Evolutionary conservation across 2,329 filamentous ascomycete genomes (phyloP), one percentile per base, ranked within the genome.

Genomic region (Madurella fahalii): DNA sequence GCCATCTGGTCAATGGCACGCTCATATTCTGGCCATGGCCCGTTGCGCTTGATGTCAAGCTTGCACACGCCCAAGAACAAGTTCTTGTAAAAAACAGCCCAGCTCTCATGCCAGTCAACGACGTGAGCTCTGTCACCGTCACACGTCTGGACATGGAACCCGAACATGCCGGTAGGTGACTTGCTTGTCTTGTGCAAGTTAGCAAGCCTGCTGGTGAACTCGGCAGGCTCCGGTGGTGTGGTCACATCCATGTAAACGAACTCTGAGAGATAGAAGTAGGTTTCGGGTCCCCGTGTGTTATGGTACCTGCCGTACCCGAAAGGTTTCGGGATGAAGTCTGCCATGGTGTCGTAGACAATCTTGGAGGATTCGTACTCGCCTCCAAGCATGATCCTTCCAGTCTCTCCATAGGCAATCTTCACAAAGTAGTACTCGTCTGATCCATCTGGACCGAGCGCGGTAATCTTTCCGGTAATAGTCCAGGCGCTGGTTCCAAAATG

Each of bases 61-160:
- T 53, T 32, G 43, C 63, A 65, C 2, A 63, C 58, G 9, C 57
- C 61, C 1, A 49, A 44, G 18, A 67, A 44, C 9, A 64, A 47
- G 9, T 63, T 63, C 8, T 51, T 47, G 54, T 54, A 66, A 47
- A 65, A 67, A 9, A 2, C 42, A 16, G 37, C 70, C 66, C 18
- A 71, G 58, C 31, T 68, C 55, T 48, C 57, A 20, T 72, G 65
- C 71, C 69, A 76, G 2, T 58, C 58, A 42, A 61, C 9, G 63
- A 65, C 11, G 47, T 62, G 55, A 66, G 67, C 17, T 60, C 61
- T 59, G n/a, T 59, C 62, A 2, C 71, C 71, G 15, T 67, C 64
- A 17, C 64, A 72, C 1, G 71, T 74, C 1, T 58, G 61, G 15
- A 68, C 54, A 34, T 67, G 65, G 51, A 72, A 74, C 0, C 71